A percentile compares a stretch with the other conserved stretches of the same genome.
Conservation (phyloP, 2,329 filamentous ascomycete species). For the Graphilbum ipis-grandicollis region DNA sequence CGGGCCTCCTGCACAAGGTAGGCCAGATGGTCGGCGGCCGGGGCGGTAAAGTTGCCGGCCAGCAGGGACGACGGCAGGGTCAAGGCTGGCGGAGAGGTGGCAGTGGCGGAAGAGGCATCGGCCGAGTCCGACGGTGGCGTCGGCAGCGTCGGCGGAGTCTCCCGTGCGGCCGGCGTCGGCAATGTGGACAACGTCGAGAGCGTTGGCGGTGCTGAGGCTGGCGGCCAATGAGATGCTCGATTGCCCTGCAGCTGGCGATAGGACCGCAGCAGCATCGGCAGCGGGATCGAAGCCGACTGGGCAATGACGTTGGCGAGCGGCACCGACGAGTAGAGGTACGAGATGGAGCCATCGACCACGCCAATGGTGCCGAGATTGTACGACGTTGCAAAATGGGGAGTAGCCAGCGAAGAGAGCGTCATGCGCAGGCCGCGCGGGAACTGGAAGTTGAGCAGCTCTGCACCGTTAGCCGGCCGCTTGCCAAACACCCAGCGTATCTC, state of each 20-base stretch:
- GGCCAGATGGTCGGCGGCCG: constrained; percentile 6
- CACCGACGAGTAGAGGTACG: constrained; percentile 85
- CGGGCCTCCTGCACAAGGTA: constrained; percentile 9
- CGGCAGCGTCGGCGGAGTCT: constrained; percentile 3
- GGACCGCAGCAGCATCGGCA: constrained; percentile 63
- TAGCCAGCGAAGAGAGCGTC: constrained; percentile 78
- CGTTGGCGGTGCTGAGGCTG: background rate
- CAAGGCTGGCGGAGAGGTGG: constrained; percentile 3
- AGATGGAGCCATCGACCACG: constrained; percentile 89
- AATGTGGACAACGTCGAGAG: background rate
- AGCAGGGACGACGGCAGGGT: background rate
- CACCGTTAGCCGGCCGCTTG: background rate
- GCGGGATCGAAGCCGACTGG: constrained; percentile 56
- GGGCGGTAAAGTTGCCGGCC: constrained; percentile 3
- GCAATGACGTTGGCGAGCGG: constrained; percentile 49
- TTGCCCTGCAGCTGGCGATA: constrained; percentile 59
- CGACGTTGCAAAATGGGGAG: constrained; percentile 83
- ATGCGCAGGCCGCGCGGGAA: constrained; percentile 73
- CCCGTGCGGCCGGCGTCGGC: constrained; percentile 5
- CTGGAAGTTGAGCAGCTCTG: constrained; percentile 73
- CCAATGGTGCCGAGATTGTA: constrained; percentile 84
- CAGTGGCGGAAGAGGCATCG: background rate
- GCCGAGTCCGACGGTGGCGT: constrained; percentile 2
- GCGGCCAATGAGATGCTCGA: background rate
- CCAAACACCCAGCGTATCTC: no score